Evolutionary conservation across 371 early-diverging fungal genomes (phyloP), one percentile per base, ranked within the genome.

Genomic region (Nematocida sp.): DNA sequence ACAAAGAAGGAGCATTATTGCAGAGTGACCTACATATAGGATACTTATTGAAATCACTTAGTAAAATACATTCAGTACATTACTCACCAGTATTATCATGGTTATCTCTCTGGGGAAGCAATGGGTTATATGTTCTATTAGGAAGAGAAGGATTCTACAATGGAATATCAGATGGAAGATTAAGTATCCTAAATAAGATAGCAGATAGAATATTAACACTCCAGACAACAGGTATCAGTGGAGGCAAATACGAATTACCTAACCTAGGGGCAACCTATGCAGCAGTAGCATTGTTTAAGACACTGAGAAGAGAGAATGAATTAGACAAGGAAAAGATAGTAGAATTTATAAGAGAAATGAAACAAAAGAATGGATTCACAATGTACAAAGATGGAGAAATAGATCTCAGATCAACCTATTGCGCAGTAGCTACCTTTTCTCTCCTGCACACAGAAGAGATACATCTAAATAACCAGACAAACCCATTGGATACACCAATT

Each of bases 381-480:
- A 90, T 93, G 90, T 89, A 90, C 78, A 81, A 86, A 1, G 91
- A 88, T 19, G 95, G 95, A 2, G 96, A 96, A 79, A 86, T 90
- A 3, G 96, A 96, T 81, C 88, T 92, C 40, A 84, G 90, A 3
- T 94, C 92, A 11, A 83, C 86, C 19, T 95, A 94, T 79, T 95
- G 94, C 80, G 94, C 89, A 1, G 63, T 94, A 49, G 84, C 89
- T 0, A 40, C 74, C 2, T 70, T 45, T 53, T 70, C 74, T 17
- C 34, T 70, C 25, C 58, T 70, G 34, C 38, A 27, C 60, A 46
- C 74, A 32, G 47, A 57, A 15, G 17, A 34, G 2, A 25, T 70
- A 21, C 11, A 17, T 17, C 4, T 35, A 1, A 58, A 46, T 7
- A 9, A 7, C 3, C 74, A 70, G 35, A 85, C 86, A 1, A 91